Percentiles rank a stretch among this genome's conserved stretches.
These are phyloP conservation scores for Notholithocarpus densiflorus DNA, from an alignment of 306 rosid genomes.

Conservation along the genomic window DNA sequence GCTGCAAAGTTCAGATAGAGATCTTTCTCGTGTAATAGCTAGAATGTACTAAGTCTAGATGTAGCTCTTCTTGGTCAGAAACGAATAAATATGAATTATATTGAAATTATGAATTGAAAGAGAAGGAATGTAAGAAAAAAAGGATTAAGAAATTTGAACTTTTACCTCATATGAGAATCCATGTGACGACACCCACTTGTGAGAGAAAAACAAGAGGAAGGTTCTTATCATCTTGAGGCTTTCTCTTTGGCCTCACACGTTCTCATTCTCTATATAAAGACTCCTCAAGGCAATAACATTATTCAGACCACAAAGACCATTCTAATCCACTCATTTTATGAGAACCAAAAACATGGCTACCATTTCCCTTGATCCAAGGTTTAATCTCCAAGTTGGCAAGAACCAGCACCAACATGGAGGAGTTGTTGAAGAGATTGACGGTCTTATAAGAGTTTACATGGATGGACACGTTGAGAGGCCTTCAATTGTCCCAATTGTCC, in stretches of 20 bases:
- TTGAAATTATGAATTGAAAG: background rate
- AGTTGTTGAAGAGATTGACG: constrained; percentile 62
- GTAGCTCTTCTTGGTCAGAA: background rate
- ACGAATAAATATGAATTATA: background rate
- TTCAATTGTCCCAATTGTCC: constrained; percentile 51
- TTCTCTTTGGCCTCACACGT: constrained; percentile 4
- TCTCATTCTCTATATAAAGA: constrained; percentile 50
- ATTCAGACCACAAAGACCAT: constrained; percentile 27
- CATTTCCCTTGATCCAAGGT: constrained; percentile 47
- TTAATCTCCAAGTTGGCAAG: constrained; percentile 26
- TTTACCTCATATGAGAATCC: constrained; percentile 29
- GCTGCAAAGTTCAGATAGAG: background rate
- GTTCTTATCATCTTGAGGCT: constrained; percentile 12
- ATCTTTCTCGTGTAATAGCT: background rate
- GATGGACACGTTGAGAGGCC: constrained; percentile 73
- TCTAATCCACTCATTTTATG: constrained; percentile 8
- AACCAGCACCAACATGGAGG: constrained; percentile 35
- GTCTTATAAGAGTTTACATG: constrained; percentile 60
- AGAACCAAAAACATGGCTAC: constrained; percentile 48
- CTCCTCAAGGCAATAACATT: constrained; percentile 9
- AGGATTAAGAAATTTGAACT: constrained; percentile 2
- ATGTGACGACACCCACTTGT: constrained; percentile 28
- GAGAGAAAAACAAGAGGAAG: constrained; percentile 1
- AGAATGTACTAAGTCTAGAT: background rate
- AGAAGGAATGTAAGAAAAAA: background rate